Evolutionary conservation across 495 filamentous ascomycete species (phyloP), one percentile per base, ranked within the genome.

Genomic region (Tuber umbilicatum): DNA sequence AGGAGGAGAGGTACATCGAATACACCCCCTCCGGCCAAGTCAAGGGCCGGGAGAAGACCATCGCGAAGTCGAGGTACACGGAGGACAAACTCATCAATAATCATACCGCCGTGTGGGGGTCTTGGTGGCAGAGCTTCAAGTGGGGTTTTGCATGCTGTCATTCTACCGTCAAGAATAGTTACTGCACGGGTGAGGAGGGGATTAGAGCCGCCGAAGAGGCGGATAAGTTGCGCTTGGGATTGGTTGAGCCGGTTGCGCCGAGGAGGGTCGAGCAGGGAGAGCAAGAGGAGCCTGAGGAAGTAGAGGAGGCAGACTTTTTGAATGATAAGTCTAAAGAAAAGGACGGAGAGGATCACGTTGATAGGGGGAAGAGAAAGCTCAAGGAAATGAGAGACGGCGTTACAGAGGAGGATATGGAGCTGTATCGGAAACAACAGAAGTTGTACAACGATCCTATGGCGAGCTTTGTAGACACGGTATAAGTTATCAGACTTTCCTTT

Each of bases 101-200:
- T 80, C 95, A 99, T 82, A 93, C 89, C 35, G 89, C 91, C 0
- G 93, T 97, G 1, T 99, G 94, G 92, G 95, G 95, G 47, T 97
- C 93, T 81, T 99, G 95, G 95, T 99, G 95, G 95, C 87, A 88
- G 64, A 89, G 93, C 73, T 97, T 97, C 85, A 86, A 91, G 84
- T 99, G 95, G 95, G 95, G 96, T n/a, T 99, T 97, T 83, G 88
- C 92, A 38, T 99, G 95, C 84, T 99, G 95, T 86, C 93, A 92
- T 83, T 97, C 93, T 2, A 91, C 89, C 9, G 88, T 95, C 67
- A 97, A 96, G 85, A 97, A 98, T 81, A 96, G 92, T 82, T 99
- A 97, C 80, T 99, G 95, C 84, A 97, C 96, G 1, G 96, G 95
- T 27, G 71, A 77, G 60, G 80, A 82, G 31, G 82, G 76, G 16